Evolutionary conservation across 805 yeast genomes (phyloP), one percentile per base, ranked within the genome.

Genomic region (Yarrowia keelungensis): DNA sequence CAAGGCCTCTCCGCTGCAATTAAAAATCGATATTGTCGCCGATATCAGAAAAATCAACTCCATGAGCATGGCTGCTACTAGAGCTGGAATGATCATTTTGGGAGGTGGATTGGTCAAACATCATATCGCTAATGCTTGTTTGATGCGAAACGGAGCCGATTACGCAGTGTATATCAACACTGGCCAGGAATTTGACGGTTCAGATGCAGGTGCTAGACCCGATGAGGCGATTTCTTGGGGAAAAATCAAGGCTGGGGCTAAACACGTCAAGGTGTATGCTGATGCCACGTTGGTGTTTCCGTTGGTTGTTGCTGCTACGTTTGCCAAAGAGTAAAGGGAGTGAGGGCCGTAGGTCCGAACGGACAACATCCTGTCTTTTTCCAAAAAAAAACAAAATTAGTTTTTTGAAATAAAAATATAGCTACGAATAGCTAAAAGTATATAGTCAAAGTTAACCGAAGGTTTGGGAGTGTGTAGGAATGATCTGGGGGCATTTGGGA

Each of bases 191-290:
- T 95, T 92, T 75, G 99, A 95, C 77, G 99, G 99, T 58, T 91
- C 97, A 32, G 99, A 95, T 79, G 98, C 99, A 11, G 99, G 99
- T 72, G 99, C 99, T 7, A 87, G 99, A 78, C 98, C 98, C 0
- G 99, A 95, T 78, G 99, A 95, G 81, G 99, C 99, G 36, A 90
- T 95, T 67, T 90, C 97, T 47, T 95, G 99, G 99, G 99, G 99
- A 72, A 95, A 95, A 79, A 95, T 95, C 80, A 93, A 92, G 81
- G 90, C 97, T 7, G 97, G 92, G 50, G 99, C 99, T 39, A 86
- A 86, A 75, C 86, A 89, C 70, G 97, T 92, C 69, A 95, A 95
- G 81, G 93, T 95, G 54, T 95, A 91, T 75, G 96, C 97, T 15
- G 99, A 95, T 78, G 99, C 91, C 16, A 90, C 97, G 12, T 83